phyloP scores from a whole-genome alignment of 345 rosid species.

The Cardamine occulta region DNA sequence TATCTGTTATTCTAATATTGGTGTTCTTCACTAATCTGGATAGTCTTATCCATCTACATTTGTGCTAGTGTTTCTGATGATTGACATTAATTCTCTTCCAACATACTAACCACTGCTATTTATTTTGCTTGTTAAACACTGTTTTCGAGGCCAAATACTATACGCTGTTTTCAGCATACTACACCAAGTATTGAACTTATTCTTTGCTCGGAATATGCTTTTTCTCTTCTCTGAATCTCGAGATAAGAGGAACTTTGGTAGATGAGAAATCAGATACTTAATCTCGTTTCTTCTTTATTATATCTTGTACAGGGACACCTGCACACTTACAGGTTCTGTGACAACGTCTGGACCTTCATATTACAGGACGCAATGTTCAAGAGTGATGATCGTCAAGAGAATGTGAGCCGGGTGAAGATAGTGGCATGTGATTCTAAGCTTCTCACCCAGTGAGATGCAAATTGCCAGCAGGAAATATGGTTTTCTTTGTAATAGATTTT shows the following conservation, averaged over 20 bases:
- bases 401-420: constrained; percentile 81
- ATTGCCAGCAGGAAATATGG: constrained; percentile 16
- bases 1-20: background rate
- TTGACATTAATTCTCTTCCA: background rate
- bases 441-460: constrained; percentile 62
- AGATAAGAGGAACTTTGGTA: background rate
- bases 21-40: background rate
- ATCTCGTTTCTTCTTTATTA: constrained; percentile 10
- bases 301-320: constrained; percentile 77
- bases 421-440: constrained; percentile 99
- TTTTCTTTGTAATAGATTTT: constrained; percentile 41
- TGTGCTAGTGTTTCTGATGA: constrained; percentile 1
- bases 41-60: background rate
- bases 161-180: background rate
- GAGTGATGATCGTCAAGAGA: constrained; percentile 66
- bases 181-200: background rate
- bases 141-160: background rate
- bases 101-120: background rate
- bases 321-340: constrained; percentile 98
- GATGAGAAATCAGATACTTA: background rate
- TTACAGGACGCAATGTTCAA: constrained; percentile 74
- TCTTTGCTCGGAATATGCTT: background rate
- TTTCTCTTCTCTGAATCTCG: background rate
- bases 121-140: background rate
- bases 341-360: constrained; percentile 99